Conservation (phyloP, 306 rosid genomes). For the Senna tora region DNA sequence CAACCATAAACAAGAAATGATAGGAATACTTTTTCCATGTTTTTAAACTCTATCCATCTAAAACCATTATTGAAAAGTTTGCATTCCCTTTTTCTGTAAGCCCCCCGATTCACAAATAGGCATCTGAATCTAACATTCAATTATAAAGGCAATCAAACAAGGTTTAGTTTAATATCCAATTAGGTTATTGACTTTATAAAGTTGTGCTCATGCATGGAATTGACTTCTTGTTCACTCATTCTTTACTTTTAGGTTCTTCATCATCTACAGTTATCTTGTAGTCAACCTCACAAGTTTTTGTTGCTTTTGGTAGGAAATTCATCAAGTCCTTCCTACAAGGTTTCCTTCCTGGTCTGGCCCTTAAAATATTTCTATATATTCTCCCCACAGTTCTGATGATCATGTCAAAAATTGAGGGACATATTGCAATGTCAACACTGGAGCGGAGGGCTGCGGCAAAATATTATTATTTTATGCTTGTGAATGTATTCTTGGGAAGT, state of each 20-base stretch:
- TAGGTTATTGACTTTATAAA: conserved; percentile 9
- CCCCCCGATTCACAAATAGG: neutral
- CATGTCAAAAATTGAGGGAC: conserved; percentile 96
- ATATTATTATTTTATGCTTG: conserved; percentile 91
- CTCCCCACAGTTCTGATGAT: conserved; percentile 90
- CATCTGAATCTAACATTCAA: neutral
- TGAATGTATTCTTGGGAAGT: conserved; percentile 97
- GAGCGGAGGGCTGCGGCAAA: conserved; percentile 85
- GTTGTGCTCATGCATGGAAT: conserved; percentile 8
- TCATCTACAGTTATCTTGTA: conserved; percentile 1
- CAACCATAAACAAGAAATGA: conserved; percentile 1
- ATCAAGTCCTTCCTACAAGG: conserved; percentile 98
- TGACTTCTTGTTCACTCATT: conserved; percentile 27
- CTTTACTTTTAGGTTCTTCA: conserved; percentile 25
- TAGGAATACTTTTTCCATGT: neutral
- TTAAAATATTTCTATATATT: conserved; percentile 84
- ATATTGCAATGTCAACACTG: conserved; percentile 73
- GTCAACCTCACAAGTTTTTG: conserved; percentile 29
- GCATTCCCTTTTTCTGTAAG: neutral
- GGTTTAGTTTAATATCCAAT: conserved; percentile 16
- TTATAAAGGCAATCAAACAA: neutral
- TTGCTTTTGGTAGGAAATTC: conserved; percentile 66
- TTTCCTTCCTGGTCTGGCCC: conserved; percentile 98
- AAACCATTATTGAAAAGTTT: neutral
- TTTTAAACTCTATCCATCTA: neutral